A percentile compares a stretch with the other conserved stretches of the same genome.
phyloP scores from a whole-genome alignment of 2,329 filamentous ascomycete genomes.

The Laburnicola sp. region DNA sequence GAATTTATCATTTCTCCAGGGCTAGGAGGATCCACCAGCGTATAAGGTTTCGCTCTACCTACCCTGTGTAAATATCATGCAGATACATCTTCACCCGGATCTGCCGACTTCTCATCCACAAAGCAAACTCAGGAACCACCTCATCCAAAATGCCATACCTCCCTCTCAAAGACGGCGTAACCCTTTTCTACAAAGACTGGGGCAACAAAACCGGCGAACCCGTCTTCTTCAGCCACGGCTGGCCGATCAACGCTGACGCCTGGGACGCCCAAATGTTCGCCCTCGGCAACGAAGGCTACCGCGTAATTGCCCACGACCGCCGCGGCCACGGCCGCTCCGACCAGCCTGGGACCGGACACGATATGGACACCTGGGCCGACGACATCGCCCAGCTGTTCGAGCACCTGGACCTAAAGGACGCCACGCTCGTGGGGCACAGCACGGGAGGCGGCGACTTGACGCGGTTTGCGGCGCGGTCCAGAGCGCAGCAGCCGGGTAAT shows the following conservation, averaged over 20 bases:
- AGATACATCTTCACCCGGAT: too few relatives aligned
- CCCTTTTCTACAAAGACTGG: conserved; percentile 32
- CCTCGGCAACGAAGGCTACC: conserved; percentile 44
- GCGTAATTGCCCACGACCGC: conserved; percentile 45
- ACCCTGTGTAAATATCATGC: too few relatives aligned
- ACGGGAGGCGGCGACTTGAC: conserved; percentile 50
- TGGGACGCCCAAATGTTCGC: conserved; percentile 49
- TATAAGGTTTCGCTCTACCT: too few relatives aligned
- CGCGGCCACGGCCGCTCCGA: conserved; percentile 48
- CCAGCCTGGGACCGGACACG: conserved; percentile 47
- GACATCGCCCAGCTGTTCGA: conserved; percentile 45
- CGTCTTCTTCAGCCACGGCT: conserved; percentile 47
- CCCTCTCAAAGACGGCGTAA: conserved; percentile 6
- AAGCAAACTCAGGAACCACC: too few relatives aligned
- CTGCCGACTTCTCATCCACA: too few relatives aligned
- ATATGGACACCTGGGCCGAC: conserved; percentile 48
- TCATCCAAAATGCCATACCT: conserved; percentile 7
- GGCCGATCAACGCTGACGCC: conserved; percentile 48
- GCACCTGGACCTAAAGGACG: conserved; percentile 35
- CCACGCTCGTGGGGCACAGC: conserved; percentile 41
- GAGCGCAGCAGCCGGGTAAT: not conserved
- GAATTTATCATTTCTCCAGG: too few relatives aligned
- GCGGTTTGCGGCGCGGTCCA: conserved; percentile 37
- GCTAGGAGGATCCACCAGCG: too few relatives aligned
- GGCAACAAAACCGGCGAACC: conserved; percentile 41